A percentile compares a stretch with the other conserved stretches of the same genome.
Evolutionary conservation across 257 asterid species (phyloP).

Genomic region (Verbascum thapsus): DNA sequence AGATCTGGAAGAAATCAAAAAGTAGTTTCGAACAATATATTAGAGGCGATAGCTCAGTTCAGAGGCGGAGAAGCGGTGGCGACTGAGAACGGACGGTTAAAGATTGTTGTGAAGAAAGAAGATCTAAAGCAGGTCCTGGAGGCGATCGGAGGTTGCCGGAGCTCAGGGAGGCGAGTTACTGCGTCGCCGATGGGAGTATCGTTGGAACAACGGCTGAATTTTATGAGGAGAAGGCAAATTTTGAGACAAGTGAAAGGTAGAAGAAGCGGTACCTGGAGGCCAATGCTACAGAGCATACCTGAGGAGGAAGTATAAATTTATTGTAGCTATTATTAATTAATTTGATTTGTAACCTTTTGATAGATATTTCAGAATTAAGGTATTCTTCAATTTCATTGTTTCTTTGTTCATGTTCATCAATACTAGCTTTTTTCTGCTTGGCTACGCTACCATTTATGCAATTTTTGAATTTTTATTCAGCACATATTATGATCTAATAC

Average conservation of each 20-base stretch:
- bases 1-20: conserved; percentile 43
- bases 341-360: too few relatives aligned
- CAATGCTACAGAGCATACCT: conserved; percentile 53
- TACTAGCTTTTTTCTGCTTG: too few relatives aligned
- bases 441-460: too few relatives aligned
- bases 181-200: conserved; percentile 24
- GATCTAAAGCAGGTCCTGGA: conserved; percentile 56
- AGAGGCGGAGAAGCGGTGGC: conserved; percentile 33
- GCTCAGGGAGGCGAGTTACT: conserved; percentile 25
- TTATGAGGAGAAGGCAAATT: conserved; percentile 40
- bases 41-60: conserved; percentile 45
- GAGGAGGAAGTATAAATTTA: too few relatives aligned
- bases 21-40: conserved; percentile 31
- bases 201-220: conserved; percentile 45
- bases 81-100: conserved; percentile 44
- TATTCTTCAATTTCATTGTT: too few relatives aligned
- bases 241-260: conserved; percentile 31
- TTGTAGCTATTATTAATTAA: too few relatives aligned
- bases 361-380: too few relatives aligned
- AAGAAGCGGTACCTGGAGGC: conserved; percentile 42
- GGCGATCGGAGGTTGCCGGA: conserved; percentile 40
- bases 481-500: too few relatives aligned
- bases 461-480: too few relatives aligned
- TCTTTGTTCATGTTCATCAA: too few relatives aligned
- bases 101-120: conserved; percentile 57